phyloP scores from a whole-genome alignment of 208 protist genomes.

The Leishmania lainsoni region DNA sequence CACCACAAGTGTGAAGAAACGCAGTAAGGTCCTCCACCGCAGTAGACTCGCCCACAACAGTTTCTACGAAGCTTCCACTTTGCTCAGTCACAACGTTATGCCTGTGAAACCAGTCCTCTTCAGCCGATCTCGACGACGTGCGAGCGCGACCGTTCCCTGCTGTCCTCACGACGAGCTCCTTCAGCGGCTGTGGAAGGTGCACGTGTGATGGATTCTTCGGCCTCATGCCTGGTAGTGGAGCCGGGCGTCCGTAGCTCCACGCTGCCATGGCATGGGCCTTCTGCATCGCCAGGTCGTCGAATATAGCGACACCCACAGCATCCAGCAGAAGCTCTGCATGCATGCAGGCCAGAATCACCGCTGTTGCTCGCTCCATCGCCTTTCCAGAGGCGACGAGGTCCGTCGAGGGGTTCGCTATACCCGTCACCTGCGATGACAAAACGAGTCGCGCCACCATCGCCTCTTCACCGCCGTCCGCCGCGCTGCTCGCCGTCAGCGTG shows the following conservation, averaged over 20 bases:
- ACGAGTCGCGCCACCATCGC: slow-evolving; percentile 21
- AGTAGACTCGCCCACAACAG: slow-evolving; percentile 40
- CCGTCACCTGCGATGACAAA: slow-evolving; percentile 20
- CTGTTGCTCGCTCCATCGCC: slow-evolving; percentile 45
- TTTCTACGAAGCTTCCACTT: slow-evolving; percentile 63
- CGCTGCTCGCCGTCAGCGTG: slow-evolving; percentile 32
- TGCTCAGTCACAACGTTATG: slow-evolving; percentile 65
- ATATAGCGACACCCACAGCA: slow-evolving; percentile 57
- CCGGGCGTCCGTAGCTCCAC: slow-evolving; percentile 77
- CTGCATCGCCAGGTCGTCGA: slow-evolving; percentile 60
- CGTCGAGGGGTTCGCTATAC: not conserved
- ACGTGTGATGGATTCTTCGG: slow-evolving; percentile 51
- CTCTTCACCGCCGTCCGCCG: slow-evolving; percentile 19
- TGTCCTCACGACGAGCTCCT: slow-evolving; percentile 36
- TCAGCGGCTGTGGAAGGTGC: slow-evolving; percentile 61
- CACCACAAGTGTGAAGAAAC: slow-evolving; percentile 42
- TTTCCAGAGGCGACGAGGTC: slow-evolving; percentile 69
- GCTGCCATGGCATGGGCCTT: slow-evolving; percentile 72
- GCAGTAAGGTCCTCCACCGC: slow-evolving; percentile 49
- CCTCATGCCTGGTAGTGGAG: slow-evolving; percentile 56
- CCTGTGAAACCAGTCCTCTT: slow-evolving; percentile 69
- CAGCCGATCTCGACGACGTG: slow-evolving; percentile 48
- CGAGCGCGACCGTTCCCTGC: slow-evolving; percentile 19
- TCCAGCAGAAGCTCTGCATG: slow-evolving; percentile 90
- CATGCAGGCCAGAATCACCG: slow-evolving; percentile 83